Conservation (phyloP, 768 basidiomycete genomes). For the Suillus lakei region DNA sequence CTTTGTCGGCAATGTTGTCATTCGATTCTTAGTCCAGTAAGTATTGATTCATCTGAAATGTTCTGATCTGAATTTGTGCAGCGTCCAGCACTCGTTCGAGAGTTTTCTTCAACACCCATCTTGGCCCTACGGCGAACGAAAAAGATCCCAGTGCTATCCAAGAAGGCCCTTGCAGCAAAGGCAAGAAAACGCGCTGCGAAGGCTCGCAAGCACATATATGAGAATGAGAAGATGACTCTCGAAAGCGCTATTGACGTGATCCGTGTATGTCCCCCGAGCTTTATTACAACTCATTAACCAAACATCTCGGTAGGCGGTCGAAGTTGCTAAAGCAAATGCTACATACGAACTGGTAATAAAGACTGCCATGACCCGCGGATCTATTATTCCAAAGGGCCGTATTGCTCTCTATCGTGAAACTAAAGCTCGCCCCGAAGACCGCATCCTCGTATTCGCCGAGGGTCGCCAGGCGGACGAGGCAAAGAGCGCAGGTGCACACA, state of each 20-base stretch:
- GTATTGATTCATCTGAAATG: conserved; percentile 14
- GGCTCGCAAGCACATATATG: conserved; percentile 58
- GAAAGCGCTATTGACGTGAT: conserved; percentile 70
- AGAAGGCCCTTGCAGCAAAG: conserved; percentile 72
- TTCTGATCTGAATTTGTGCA: conserved; percentile 4
- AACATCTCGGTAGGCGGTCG: conserved; percentile 65
- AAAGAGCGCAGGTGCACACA: conserved; percentile 83
- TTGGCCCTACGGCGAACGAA: conserved; percentile 53
- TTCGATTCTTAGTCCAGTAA: conserved; percentile 22
- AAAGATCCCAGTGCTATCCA: conserved; percentile 65
- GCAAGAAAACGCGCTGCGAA: conserved; percentile 61
- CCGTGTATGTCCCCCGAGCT: conserved; percentile 52
- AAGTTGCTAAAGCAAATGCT: conserved; percentile 75
- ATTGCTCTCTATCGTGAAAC: conserved; percentile 84
- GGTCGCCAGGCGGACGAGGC: conserved; percentile 84
- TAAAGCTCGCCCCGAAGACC: conserved; percentile 70
- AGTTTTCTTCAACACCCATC: conserved; percentile 57
- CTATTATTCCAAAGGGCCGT: conserved; percentile 88
- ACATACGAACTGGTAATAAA: conserved; percentile 84
- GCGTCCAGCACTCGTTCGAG: conserved; percentile 33
- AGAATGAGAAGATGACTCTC: conserved; percentile 69
- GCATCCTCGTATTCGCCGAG: conserved; percentile 93
- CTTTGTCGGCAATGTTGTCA: conserved; percentile 31
- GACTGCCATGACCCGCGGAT: conserved; percentile 77
- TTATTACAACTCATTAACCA: conserved; percentile 10